Conservation (phyloP, 495 filamentous ascomycete species). For the Penicillium steckii region DNA sequence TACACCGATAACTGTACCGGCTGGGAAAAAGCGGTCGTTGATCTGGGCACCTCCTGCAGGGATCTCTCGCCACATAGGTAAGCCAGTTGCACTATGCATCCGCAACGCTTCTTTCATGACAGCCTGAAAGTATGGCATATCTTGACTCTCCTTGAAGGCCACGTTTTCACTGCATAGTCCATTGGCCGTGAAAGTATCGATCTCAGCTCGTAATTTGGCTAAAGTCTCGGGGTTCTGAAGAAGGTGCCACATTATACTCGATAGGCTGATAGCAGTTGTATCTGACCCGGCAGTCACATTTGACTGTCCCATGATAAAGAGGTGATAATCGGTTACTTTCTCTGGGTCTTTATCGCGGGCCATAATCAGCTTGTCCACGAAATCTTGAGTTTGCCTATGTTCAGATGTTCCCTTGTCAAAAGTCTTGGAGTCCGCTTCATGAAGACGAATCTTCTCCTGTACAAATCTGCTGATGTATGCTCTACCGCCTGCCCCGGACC, state of each 20-base stretch:
- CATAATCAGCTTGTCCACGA: conserved; percentile 54
- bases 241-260: conserved; percentile 50
- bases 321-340: conserved; percentile 48
- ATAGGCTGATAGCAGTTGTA: conserved; percentile 53
- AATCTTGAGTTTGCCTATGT: conserved; percentile 40
- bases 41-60: conserved; percentile 40
- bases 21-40: conserved; percentile 34
- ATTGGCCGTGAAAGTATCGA: conserved; percentile 34
- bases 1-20: conserved; percentile 50
- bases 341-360: conserved; percentile 57
- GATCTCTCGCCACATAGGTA: conserved; percentile 40
- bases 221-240: conserved; percentile 37
- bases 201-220: conserved; percentile 41
- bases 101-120: conserved; percentile 47
- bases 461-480: conserved; percentile 46
- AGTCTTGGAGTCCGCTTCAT: conserved; percentile 16
- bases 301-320: conserved; percentile 47
- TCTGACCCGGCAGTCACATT: conserved; percentile 58
- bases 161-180: conserved; percentile 27
- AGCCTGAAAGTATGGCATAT: conserved; percentile 49
- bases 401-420: conserved; percentile 26
- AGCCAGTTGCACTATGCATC: conserved; percentile 38
- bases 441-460: conserved; percentile 38
- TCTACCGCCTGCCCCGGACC: conserved; percentile 40
- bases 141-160: conserved; percentile 50